Evolutionary conservation across 306 rosid species (phyloP).

Genomic region (Sphenostylis stenocarpa): DNA sequence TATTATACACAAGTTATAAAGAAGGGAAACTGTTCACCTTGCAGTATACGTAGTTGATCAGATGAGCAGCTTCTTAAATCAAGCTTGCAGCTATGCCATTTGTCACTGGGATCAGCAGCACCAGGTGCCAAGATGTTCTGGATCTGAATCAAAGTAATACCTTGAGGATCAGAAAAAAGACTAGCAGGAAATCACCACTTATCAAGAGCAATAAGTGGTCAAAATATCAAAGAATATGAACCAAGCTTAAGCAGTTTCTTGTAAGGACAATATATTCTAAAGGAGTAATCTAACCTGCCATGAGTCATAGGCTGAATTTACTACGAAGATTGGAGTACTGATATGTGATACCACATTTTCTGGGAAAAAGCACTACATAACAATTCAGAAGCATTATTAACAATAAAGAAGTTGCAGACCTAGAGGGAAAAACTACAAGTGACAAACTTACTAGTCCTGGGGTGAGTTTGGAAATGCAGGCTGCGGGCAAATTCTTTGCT

Average conservation of each 20-base stretch:
- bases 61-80: slow-evolving; percentile 63
- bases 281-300: slow-evolving; percentile 78
- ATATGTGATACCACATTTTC: slow-evolving; percentile 58
- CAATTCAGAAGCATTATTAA: slow-evolving; percentile 28
- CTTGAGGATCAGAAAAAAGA: slow-evolving; percentile 20
- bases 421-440: slow-evolving; percentile 7
- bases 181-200: not conserved
- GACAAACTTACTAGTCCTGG: slow-evolving; percentile 58
- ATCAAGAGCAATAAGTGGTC: not conserved
- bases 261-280: not conserved
- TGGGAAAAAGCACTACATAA: slow-evolving; percentile 88
- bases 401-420: not conserved
- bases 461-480: slow-evolving; percentile 66
- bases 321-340: slow-evolving; percentile 66
- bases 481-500: slow-evolving; percentile 59
- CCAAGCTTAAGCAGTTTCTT: not conserved
- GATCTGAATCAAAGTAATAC: slow-evolving; percentile 49
- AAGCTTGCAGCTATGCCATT: slow-evolving; percentile 67
- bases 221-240: slow-evolving; percentile 7
- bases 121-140: slow-evolving; percentile 71
- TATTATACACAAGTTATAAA: not conserved
- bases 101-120: slow-evolving; percentile 70
- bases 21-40: slow-evolving; percentile 49
- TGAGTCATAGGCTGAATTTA: slow-evolving; percentile 90
- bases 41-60: slow-evolving; percentile 56